phyloP scores from a whole-genome alignment of 371 early-diverging fungal genomes.

The Lichtheimia hyalospora region DNA sequence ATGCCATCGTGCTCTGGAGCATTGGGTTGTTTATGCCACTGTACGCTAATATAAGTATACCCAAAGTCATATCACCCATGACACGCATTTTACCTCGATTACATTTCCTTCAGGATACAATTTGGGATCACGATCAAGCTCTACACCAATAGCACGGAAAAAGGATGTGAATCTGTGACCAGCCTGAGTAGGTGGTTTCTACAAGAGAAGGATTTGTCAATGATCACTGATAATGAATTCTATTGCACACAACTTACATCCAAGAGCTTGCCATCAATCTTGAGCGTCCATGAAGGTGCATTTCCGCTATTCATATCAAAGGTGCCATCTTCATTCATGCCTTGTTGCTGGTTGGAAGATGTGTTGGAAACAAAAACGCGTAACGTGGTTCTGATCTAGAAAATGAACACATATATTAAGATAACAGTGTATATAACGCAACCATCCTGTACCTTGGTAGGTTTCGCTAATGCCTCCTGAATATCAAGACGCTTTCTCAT shows the following conservation, averaged over 20 bases:
- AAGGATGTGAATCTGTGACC: constrained; percentile 84
- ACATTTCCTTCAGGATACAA: constrained; percentile 72
- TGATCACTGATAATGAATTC: too few relatives aligned
- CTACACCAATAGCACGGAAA: constrained; percentile 77
- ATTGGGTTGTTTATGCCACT: constrained; percentile 69
- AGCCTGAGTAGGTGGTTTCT: too few relatives aligned
- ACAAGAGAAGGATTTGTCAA: too few relatives aligned
- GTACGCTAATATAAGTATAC: constrained; percentile 5
- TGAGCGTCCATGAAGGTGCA: constrained; percentile 90
- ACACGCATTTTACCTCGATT: constrained; percentile 55
- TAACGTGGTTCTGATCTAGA: constrained; percentile 76
- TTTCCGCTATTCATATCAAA: constrained; percentile 53
- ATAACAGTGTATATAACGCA: too few relatives aligned
- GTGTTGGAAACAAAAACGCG: constrained; percentile 90
- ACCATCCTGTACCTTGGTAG: constrained; percentile 56
- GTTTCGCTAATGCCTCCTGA: constrained; percentile 80
- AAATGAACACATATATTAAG: not conserved
- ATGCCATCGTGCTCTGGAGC: constrained; percentile 83
- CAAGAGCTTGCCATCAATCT: constrained; percentile 86
- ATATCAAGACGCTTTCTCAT: constrained; percentile 87
- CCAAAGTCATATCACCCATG: not conserved
- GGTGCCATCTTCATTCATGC: constrained; percentile 49
- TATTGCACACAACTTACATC: constrained; percentile 47
- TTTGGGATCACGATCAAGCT: constrained; percentile 79
- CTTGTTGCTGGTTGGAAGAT: constrained; percentile 66